phyloP scores from a whole-genome alignment of 2,329 filamentous ascomycete genomes.

The Nemania sp. region DNA sequence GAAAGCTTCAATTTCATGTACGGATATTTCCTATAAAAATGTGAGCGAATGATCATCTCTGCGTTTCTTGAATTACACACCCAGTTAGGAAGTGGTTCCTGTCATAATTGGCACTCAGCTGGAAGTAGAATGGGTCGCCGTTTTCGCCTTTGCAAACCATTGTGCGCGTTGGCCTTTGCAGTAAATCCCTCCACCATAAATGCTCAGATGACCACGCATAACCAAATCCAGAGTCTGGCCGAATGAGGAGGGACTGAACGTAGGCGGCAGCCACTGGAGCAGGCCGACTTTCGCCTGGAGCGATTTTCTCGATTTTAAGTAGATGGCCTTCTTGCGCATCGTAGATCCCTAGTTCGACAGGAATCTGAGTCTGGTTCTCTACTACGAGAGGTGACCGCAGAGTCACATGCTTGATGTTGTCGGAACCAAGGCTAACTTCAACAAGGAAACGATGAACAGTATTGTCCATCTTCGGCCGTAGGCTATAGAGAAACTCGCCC shows the following conservation, averaged over 20 bases:
- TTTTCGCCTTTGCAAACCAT: constrained; percentile 87
- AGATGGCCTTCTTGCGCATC: constrained; percentile 85
- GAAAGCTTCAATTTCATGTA: constrained; percentile 93
- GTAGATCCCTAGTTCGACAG: constrained; percentile 89
- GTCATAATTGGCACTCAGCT: constrained; percentile 85
- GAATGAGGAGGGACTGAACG: constrained; percentile 82
- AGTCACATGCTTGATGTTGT: constrained; percentile 98
- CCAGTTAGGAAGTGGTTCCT: constrained; percentile 79
- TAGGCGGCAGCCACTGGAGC: constrained; percentile 91
- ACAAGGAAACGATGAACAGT: constrained; percentile 88
- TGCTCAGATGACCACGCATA: constrained; percentile 92
- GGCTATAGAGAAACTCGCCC: constrained; percentile 85
- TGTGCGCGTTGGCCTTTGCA: constrained; percentile 82
- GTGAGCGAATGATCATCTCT: constrained; percentile 31
- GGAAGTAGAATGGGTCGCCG: constrained; percentile 93
- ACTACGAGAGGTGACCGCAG: constrained; percentile 88
- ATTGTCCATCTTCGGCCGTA: constrained; percentile 84
- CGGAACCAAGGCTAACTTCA: constrained; percentile 84
- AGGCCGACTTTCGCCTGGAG: constrained; percentile 85
- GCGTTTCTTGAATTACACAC: constrained; percentile 47
- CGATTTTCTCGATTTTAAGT: constrained; percentile 96
- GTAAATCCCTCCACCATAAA: constrained; percentile 88
- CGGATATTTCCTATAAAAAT: constrained; percentile 70
- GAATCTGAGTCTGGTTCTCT: constrained; percentile 96
- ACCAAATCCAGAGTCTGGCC: constrained; percentile 93